Percentiles rank a stretch among this genome's conserved stretches.
phyloP scores from a whole-genome alignment of 176 grass and related monocot species.

The Oryza brachyantha region DNA sequence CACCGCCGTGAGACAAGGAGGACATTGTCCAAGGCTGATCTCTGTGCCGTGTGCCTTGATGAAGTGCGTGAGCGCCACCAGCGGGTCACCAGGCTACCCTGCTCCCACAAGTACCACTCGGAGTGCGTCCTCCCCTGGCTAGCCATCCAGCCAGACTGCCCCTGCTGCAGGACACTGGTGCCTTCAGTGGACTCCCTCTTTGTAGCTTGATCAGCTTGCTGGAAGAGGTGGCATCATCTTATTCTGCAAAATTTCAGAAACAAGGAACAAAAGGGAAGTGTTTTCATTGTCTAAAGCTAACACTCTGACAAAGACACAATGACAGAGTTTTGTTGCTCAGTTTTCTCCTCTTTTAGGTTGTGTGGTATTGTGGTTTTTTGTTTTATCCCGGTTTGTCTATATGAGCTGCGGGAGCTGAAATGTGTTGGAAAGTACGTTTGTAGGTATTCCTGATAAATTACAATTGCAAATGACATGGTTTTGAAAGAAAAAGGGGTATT shows the following conservation, averaged over 20 bases:
- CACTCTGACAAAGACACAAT: not conserved
- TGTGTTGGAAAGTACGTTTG: not conserved
- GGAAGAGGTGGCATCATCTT: not conserved
- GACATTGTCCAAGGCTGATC: constrained; percentile 27
- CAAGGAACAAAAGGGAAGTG: not conserved
- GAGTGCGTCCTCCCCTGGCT: constrained; percentile 87
- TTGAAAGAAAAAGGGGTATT: not conserved
- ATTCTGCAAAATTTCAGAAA: not conserved
- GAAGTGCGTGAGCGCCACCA: constrained; percentile 39
- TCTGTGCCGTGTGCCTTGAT: constrained; percentile 77
- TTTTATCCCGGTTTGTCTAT: not conserved
- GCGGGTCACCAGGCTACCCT: constrained; percentile 56
- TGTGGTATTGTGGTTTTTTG: not conserved
- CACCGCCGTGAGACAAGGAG: constrained; percentile 7
- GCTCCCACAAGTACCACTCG: constrained; percentile 83
- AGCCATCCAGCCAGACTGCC: constrained; percentile 63
- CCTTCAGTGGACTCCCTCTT: not conserved
- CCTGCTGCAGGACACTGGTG: constrained; percentile 62
- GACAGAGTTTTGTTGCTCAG: not conserved
- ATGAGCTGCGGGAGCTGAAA: not conserved
- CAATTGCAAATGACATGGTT: not conserved
- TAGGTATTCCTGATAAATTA: not conserved
- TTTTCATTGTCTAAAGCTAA: not conserved
- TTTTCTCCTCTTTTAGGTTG: not conserved
- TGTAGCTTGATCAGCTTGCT: not conserved